phyloP scores from a whole-genome alignment of 1,284 basidiomycete genomes.

The Trichosporon sp. region DNA sequence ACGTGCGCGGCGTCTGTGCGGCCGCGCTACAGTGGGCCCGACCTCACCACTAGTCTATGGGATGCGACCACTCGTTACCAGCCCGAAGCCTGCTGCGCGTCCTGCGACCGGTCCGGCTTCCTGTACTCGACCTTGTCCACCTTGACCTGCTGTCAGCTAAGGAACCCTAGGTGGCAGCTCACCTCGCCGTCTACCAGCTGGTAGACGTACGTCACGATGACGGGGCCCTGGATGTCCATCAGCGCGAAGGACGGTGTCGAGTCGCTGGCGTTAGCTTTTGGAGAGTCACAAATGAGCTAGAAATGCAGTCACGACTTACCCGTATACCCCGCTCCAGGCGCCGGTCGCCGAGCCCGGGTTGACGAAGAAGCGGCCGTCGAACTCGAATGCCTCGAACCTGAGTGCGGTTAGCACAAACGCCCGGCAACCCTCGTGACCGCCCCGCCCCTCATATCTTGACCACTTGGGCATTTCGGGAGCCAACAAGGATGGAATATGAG shows the following conservation, averaged over 20 bases:
- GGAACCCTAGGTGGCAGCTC: slow-evolving; percentile 23
- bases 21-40: background rate
- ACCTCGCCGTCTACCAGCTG: slow-evolving; percentile 90
- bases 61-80: background rate
- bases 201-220: slow-evolving; percentile 93
- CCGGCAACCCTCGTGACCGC: too few relatives aligned
- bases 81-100: slow-evolving; percentile 1
- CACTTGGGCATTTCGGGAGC: too few relatives aligned
- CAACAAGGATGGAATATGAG: background rate
- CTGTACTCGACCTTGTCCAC: slow-evolving; percentile 54
- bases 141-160: slow-evolving; percentile 45
- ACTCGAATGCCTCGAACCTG: slow-evolving; percentile 90
- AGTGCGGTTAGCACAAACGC: background rate
- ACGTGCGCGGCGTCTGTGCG: background rate
- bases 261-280: slow-evolving; percentile 51
- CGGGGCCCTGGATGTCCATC: slow-evolving; percentile 90
- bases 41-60: background rate
- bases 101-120: slow-evolving; percentile 42
- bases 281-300: accelerated
- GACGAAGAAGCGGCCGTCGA: slow-evolving; percentile 87
- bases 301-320: slow-evolving; percentile 58
- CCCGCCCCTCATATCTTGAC: background rate
- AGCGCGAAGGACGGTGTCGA: slow-evolving; percentile 80
- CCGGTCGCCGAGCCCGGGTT: slow-evolving; percentile 95
- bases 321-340: slow-evolving; percentile 77